A percentile compares a stretch with the other conserved stretches of the same genome.
phyloP scores from a whole-genome alignment of 768 basidiomycete genomes.

The Agaricus blazei region DNA sequence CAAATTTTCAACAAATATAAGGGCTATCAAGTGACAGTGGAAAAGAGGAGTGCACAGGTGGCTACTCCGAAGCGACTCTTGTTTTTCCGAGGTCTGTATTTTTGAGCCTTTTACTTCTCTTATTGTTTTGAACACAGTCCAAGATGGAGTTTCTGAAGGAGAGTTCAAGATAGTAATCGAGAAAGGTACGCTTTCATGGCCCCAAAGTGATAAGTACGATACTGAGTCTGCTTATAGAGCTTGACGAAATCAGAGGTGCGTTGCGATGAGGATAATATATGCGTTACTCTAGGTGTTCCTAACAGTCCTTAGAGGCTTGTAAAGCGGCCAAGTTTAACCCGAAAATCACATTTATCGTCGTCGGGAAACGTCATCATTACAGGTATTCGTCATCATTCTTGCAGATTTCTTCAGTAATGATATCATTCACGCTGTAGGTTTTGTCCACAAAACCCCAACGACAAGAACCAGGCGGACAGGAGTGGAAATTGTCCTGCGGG shows the following conservation, averaged over 20 bases:
- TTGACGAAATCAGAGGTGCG: conserved; percentile 52
- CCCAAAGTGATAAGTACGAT: conserved; percentile 14
- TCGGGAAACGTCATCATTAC: conserved; percentile 73
- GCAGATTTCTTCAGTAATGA: neutral
- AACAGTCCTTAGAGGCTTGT: conserved; percentile 52
- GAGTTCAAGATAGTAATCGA: conserved; percentile 46
- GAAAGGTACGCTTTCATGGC: conserved; percentile 6
- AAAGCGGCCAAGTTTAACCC: conserved; percentile 45
- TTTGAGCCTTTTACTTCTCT: neutral
- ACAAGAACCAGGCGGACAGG: conserved; percentile 39
- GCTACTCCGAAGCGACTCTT: conserved; percentile 63
- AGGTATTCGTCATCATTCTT: conserved; percentile 21
- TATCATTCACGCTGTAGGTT: conserved; percentile 20
- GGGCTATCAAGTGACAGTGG: conserved; percentile 47
- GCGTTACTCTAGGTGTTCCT: neutral
- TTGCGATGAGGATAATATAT: neutral
- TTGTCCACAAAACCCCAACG: conserved; percentile 23
- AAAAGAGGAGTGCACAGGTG: conserved; percentile 40
- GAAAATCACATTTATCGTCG: conserved; percentile 74
- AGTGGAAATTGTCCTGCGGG: conserved; percentile 78
- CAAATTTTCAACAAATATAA: conserved; percentile 53
- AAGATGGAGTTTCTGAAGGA: conserved; percentile 53
- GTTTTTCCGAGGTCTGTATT: conserved; percentile 60
- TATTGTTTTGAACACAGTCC: conserved; percentile 15
- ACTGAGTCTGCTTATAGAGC: conserved; percentile 34